Conservation (phyloP, 2,329 filamentous ascomycete genomes). For the Eutypa lata region DNA sequence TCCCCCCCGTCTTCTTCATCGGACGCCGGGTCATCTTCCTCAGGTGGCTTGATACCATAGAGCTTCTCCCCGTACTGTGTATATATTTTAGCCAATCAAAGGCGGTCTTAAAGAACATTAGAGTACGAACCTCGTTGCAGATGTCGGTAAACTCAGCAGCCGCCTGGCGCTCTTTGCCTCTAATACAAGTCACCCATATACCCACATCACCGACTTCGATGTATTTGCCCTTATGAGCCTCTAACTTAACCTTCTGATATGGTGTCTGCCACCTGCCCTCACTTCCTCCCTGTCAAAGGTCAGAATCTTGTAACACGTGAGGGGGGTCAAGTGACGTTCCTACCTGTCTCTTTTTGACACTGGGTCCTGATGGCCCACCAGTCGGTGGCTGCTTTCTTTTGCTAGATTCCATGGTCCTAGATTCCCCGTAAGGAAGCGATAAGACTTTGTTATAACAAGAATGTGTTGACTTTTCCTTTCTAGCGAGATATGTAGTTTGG, state of each 20-base stretch:
- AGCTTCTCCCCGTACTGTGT: constrained; percentile 62
- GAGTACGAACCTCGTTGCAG: constrained; percentile 58
- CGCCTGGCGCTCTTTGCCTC: constrained; percentile 68
- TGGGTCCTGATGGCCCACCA: constrained; percentile 18
- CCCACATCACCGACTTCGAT: constrained; percentile 69
- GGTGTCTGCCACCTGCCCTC: constrained; percentile 60
- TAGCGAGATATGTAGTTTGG: too few species aligned
- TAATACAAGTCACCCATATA: constrained; percentile 75
- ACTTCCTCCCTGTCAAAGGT: constrained; percentile 42
- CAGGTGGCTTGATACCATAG: constrained; percentile 46
- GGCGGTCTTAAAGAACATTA: neutral
- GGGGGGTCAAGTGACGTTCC: neutral
- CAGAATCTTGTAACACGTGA: neutral
- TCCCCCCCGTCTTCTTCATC: constrained; percentile 52
- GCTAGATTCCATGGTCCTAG: constrained; percentile 25
- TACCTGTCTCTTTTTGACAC: constrained; percentile 36
- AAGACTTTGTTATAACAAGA: neutral
- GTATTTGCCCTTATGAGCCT: constrained; percentile 32
- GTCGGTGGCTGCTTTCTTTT: constrained; percentile 34
- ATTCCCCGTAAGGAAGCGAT: neutral
- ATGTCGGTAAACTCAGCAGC: constrained; percentile 63
- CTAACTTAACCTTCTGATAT: constrained; percentile 51
- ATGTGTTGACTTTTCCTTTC: too few species aligned
- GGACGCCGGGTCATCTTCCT: constrained; percentile 31
- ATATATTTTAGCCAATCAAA: constrained; percentile 13